Evolutionary conservation across 495 filamentous ascomycete genomes (phyloP).

Genomic region (Podospora pseudoanserina): DNA sequence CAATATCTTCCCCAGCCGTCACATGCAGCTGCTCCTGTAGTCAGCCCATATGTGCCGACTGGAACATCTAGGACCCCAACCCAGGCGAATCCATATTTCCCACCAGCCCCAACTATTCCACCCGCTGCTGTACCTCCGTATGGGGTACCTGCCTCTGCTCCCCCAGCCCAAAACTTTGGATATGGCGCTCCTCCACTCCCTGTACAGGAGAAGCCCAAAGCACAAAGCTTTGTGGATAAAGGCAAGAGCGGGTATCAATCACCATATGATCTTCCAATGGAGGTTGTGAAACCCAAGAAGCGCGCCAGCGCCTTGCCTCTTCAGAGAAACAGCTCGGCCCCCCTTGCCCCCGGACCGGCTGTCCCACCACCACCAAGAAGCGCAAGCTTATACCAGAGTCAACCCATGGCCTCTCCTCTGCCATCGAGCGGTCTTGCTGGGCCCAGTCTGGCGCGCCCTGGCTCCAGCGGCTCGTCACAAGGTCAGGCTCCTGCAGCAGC

Average conservation of each 20-base stretch:
- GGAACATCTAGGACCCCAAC: constrained; percentile 28
- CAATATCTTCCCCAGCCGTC: constrained; percentile 35
- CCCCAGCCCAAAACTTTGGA: constrained; percentile 42
- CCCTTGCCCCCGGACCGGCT: constrained; percentile 43
- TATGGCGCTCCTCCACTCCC: constrained; percentile 40
- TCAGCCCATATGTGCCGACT: constrained; percentile 26
- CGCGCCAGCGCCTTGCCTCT: constrained; percentile 40
- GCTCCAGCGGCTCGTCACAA: constrained; percentile 34
- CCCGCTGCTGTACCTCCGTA: constrained; percentile 33
- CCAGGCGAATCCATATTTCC: constrained; percentile 37
- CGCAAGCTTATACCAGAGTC: constrained; percentile 50
- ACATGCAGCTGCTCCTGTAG: constrained; percentile 1
- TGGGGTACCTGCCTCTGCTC: constrained; percentile 36
- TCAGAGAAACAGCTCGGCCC: constrained; percentile 25
- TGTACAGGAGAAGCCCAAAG: constrained; percentile 48
- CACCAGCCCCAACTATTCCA: constrained; percentile 23
- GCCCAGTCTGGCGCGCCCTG: constrained; percentile 31
- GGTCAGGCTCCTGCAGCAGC: constrained; percentile 24
- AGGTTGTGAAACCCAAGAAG: constrained; percentile 68
- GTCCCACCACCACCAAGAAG: constrained; percentile 53
- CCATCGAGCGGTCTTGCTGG: constrained; percentile 34
- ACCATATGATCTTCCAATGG: constrained; percentile 92
- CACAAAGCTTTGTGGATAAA: constrained; percentile 82
- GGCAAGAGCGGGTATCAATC: constrained; percentile 87
- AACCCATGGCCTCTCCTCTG: constrained; percentile 27